Conservation (phyloP, 2,329 filamentous ascomycete genomes). For the Verticillium dahliae region DNA sequence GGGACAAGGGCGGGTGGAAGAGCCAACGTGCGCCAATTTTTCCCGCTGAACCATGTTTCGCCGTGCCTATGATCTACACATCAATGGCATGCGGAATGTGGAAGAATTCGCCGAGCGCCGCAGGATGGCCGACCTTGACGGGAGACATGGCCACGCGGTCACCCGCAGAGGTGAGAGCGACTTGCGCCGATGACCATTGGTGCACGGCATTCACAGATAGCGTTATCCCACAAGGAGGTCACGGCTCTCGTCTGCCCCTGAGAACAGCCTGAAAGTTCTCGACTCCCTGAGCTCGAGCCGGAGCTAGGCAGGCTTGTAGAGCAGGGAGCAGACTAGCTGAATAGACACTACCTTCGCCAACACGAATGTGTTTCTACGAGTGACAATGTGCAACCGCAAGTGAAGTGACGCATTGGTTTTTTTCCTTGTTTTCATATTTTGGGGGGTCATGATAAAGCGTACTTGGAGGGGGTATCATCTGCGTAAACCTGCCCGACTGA, state of each 20-base stretch:
- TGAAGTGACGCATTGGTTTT: too few relatives aligned
- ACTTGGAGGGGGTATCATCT: neutral
- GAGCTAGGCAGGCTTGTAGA: neutral
- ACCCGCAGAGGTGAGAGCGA: neutral
- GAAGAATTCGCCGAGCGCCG: neutral
- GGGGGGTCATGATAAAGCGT: neutral
- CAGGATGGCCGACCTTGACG: neutral
- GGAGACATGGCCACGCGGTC: neutral
- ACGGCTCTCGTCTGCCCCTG: neutral
- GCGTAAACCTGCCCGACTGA: neutral
- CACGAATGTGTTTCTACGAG: neutral
- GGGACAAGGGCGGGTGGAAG: slow-evolving; percentile 1
- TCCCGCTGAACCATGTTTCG: neutral
- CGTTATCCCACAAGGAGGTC: neutral
- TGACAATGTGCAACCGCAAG: neutral
- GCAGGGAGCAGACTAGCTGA: neutral
- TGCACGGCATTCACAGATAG: neutral
- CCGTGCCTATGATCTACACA: neutral
- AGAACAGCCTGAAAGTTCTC: neutral
- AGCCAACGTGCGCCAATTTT: slow-evolving; percentile 1
- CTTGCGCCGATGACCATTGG: neutral
- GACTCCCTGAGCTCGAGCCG: neutral
- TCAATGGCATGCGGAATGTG: neutral
- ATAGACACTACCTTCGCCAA: neutral
- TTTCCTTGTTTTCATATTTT: too few relatives aligned